Conservation (phyloP, 257 asterid species). For the Penstemon barbatus region DNA sequence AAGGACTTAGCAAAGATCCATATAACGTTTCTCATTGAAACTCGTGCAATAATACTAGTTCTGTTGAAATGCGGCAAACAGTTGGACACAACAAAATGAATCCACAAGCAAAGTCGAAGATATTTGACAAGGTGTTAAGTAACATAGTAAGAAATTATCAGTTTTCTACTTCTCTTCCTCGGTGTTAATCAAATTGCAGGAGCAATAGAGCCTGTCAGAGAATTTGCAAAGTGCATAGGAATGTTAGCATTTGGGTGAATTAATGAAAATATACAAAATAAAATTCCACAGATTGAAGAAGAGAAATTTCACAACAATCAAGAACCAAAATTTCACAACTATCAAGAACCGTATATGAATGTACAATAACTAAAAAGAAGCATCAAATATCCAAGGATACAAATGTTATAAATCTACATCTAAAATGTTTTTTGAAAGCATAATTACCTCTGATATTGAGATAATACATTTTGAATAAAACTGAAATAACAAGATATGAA, state of each 20-base stretch:
- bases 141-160: too few species aligned
- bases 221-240: background rate
- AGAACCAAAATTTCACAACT: constrained; percentile 4
- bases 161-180: too few species aligned
- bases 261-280: too few species aligned
- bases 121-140: background rate
- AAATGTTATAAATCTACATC: background rate
- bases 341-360: constrained; percentile 1
- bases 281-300: background rate
- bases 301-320: constrained; percentile 12
- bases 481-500: constrained; percentile 7
- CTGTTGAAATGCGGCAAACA: background rate
- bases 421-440: background rate
- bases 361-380: background rate
- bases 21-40: background rate
- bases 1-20: constrained; percentile 11
- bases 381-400: background rate
- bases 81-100: constrained; percentile 2
- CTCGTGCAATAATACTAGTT: background rate
- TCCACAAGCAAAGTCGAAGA: constrained; percentile 3
- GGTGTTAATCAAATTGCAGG: background rate
- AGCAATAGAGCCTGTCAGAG: background rate
- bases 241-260: too few species aligned
- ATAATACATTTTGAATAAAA: constrained; percentile 3
- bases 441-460: constrained; percentile 11